Base-by-base conservation (phyloP, 352 stramenopile genomes). In the Globisporangium apiculatum region DNA sequence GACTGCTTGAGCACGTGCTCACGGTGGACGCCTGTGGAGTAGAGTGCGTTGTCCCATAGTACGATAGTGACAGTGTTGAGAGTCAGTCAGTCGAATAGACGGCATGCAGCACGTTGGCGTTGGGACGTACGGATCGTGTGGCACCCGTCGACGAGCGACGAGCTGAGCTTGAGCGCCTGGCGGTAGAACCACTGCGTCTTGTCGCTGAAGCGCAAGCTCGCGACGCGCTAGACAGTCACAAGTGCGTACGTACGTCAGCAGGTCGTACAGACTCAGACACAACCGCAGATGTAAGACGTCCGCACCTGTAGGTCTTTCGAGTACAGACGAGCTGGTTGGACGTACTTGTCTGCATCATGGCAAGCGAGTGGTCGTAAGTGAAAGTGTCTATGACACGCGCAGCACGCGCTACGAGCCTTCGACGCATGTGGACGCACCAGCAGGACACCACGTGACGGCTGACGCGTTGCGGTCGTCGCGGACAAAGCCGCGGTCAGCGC, bases 1-100 rank as follows among this genome's bases (percentile, higher is more conserved):
- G 77, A 89, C 46, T 93, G 75, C 50, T 89, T 77, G 45, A 93
- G 62, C 12, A 93, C 68, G 36, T 70, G 74, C n/a, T 91, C 66
- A 0, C 80, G 79, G 43, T 84, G 65, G 48, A 93, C 72, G 37
- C 72, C 81, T 91, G 36, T 31, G 24, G 24, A 31, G 24, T 31
- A 31, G 24, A 31, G 24, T 31, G 24, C 24, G 24, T 31, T 31
- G 24, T 3, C 24, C 24, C 24, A 31, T 31, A 31, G 24, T 31
- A 31, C 24, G 24, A 31, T 31, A 31, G 24, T 31, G 2, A 31
- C 24, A 31, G n/a, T 11, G 7, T n/a, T 24, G 9, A 31, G 24
- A 31, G 24, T 31, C 24, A 31, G 24, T 31, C 24, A 31, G 24
- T 31, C 24, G 24, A 31, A 31, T 31, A 3, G 24, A 31, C 24